Conservation (phyloP, 495 filamentous ascomycete genomes). For the Aspergillus avenaceus region DNA sequence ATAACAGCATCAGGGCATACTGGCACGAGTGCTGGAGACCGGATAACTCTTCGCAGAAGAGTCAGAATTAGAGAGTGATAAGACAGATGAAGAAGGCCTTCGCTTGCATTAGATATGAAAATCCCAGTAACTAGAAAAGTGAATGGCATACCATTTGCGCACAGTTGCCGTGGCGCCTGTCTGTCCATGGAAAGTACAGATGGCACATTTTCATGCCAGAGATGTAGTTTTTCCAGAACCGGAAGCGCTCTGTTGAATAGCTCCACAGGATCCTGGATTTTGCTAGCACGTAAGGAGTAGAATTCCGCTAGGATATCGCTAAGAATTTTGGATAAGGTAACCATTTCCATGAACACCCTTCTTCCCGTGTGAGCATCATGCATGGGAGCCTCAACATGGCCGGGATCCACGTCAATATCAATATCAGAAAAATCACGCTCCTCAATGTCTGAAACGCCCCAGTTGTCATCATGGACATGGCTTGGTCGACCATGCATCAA, state of each 20-base stretch:
- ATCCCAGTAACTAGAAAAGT: too few species aligned
- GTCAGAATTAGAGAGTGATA: neutral
- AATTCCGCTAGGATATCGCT: neutral
- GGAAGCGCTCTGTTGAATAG: neutral
- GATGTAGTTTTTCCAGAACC: neutral
- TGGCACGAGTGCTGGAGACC: neutral
- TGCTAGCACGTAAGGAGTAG: neutral
- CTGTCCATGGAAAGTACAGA: neutral
- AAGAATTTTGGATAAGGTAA: neutral
- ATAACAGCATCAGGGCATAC: neutral
- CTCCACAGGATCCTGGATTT: neutral
- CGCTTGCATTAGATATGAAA: too few species aligned
- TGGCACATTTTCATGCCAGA: neutral
- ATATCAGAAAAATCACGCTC: neutral
- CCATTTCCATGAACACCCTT: neutral
- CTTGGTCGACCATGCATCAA: conserved; percentile 73
- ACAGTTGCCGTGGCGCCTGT: neutral
- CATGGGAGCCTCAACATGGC: neutral
- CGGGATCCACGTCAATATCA: neutral
- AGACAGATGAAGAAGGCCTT: neutral
- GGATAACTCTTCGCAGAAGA: neutral
- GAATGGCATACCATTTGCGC: neutral
- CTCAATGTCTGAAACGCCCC: neutral
- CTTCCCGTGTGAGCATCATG: neutral
- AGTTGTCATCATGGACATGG: neutral